Evolutionary conservation across 768 basidiomycete genomes (phyloP), one percentile per base, ranked within the genome.

Genomic region (Boletus subcaerulescens): DNA sequence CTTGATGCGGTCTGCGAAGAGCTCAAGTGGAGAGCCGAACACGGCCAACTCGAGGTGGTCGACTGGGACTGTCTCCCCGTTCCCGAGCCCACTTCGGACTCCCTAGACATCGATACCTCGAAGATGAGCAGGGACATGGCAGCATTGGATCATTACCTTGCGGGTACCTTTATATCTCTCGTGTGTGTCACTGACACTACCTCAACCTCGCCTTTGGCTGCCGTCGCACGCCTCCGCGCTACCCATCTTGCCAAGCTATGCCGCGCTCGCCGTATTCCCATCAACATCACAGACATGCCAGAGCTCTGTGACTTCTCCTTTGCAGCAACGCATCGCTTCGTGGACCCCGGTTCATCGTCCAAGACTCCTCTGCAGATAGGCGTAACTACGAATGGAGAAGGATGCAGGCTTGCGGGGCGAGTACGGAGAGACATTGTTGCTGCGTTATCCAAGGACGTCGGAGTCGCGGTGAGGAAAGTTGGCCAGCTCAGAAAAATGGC

Each of bases 231-330:
- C 33, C 64, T 64, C 2, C 88, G 89, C 3, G 89, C 90, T 1
- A 71, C 73, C 42, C 71, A 74, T 7, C 77, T 97, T 36, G 80
- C 84, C 50, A 62, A 67, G 15, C 65, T 84, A 3, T 89, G 88
- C 61, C 75, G 69, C 33, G 56, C 72, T 1, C 78, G 80, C 26
- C 79, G 82, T 50, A 84, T 96, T 53, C 87, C 85, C 2, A 77
- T 93, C 60, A 98, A 95, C 64, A 80, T 88, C n/a, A 84, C 93
- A 1, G 96, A 98, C 69, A 82, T 88, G 65, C 89, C 91, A 2
- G 77, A 83, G 14, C 77, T 95, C 39, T 95, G 91, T 69, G 93
- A 97, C 68, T 98, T 91, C 66, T 86, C 89, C 0, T 93, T 96
- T 72, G 80, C 89, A 0, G 82, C 94, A 1, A 83, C 88, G 0